Evolutionary conservation across 2,329 filamentous ascomycete genomes (phyloP).

Genomic region (Incumbomyces lentus): DNA sequence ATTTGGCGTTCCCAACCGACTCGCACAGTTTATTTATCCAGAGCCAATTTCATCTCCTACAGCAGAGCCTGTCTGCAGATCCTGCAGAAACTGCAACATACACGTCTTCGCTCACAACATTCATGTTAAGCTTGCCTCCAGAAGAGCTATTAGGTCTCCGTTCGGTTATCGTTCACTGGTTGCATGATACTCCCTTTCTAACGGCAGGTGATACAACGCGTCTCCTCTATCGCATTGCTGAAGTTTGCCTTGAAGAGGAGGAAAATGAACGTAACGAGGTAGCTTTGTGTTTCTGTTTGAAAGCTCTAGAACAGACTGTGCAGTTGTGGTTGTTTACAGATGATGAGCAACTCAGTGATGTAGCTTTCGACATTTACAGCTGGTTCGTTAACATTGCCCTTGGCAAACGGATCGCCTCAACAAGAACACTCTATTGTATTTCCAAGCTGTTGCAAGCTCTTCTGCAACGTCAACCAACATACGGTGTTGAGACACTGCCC

Average conservation of each 20-base stretch:
- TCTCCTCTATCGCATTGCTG: conserved; percentile 39
- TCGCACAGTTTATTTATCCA: background rate
- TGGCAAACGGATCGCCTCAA: conserved; percentile 58
- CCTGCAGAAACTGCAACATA: background rate
- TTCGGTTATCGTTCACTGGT: conserved; percentile 11
- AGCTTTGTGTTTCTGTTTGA: conserved; percentile 56
- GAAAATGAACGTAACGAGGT: conserved; percentile 65
- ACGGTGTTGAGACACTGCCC: conserved; percentile 48
- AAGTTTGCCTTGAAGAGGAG: conserved; percentile 41
- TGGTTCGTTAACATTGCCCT: conserved; percentile 63
- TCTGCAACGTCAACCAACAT: conserved; percentile 56
- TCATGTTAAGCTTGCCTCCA: conserved; percentile 9
- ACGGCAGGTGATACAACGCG: conserved; percentile 28
- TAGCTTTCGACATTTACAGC: conserved; percentile 65
- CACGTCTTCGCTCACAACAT: background rate
- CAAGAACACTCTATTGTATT: conserved; percentile 56
- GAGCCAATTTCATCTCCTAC: background rate
- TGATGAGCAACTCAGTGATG: conserved; percentile 50
- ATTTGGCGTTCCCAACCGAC: background rate
- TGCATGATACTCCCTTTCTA: conserved; percentile 8
- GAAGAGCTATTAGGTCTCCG: conserved; percentile 11
- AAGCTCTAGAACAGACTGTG: conserved; percentile 55
- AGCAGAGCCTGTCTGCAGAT: conserved; percentile 1
- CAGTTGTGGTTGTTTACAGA: conserved; percentile 50
- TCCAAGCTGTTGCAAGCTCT: conserved; percentile 60